phyloP scores from a whole-genome alignment of 371 early-diverging fungal genomes.

The Batrachochytrium dendrobatidis region DNA sequence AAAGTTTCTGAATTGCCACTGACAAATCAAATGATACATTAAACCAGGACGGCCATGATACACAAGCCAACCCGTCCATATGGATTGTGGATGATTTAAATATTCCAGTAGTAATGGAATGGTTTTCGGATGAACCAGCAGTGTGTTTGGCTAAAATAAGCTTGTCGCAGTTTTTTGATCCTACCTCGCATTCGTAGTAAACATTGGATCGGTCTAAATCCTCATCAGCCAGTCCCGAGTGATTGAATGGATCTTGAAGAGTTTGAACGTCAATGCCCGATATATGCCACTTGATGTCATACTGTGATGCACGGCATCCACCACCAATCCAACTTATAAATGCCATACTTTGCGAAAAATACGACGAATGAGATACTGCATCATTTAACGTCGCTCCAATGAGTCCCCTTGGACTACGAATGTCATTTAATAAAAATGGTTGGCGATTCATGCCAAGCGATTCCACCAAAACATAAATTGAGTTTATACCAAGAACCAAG shows the following conservation, averaged over 20 bases:
- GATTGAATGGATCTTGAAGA: conserved; percentile 46
- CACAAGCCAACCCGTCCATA: background rate
- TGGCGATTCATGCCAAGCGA: conserved; percentile 71
- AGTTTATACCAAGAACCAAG: conserved; percentile 40
- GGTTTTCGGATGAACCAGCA: background rate
- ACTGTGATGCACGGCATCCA: too few species aligned
- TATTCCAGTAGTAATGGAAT: too few species aligned
- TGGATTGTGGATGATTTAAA: background rate
- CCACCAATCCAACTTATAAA: too few species aligned
- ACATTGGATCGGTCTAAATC: conserved; percentile 6
- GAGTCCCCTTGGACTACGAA: conserved; percentile 69
- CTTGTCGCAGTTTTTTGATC: conserved; percentile 17
- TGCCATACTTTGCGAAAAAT: too few species aligned
- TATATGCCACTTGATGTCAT: conserved; percentile 55
- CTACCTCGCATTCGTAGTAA: conserved; percentile 19
- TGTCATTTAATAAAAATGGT: conserved; percentile 67
- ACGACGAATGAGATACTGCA: conserved; percentile 14
- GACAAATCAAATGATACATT: conserved; percentile 10
- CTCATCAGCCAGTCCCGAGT: conserved; percentile 75
- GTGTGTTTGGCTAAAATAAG: background rate
- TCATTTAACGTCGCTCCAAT: conserved; percentile 47
- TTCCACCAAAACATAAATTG: conserved; percentile 60
- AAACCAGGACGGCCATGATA: conserved; percentile 17
- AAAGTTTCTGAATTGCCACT: background rate
- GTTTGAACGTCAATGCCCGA: conserved; percentile 66